Percentiles rank a stretch among this genome's conserved stretches.
Conservation (phyloP, 768 basidiomycete species). For the Suillus weaverae region DNA sequence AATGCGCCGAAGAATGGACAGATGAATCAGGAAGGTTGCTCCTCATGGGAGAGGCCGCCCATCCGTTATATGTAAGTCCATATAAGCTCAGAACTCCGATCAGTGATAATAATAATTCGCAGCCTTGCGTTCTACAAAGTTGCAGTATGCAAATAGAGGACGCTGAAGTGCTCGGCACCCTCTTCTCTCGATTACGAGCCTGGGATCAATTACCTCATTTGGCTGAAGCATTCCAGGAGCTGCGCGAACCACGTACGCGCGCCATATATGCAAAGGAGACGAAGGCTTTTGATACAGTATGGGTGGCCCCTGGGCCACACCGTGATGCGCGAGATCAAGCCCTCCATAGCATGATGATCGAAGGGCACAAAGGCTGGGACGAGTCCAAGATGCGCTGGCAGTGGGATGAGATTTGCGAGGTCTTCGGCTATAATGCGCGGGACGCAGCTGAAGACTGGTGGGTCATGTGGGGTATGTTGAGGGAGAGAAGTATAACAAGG, state of each 20-base stretch:
- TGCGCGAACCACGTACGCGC: conserved; percentile 51
- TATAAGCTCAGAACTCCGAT: neutral
- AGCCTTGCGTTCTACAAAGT: conserved; percentile 51
- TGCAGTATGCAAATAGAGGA: conserved; percentile 37
- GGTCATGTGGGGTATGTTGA: conserved; percentile 56
- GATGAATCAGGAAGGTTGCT: conserved; percentile 53
- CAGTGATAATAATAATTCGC: conserved; percentile 6
- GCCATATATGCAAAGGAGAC: conserved; percentile 45
- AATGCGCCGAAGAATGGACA: conserved; percentile 49
- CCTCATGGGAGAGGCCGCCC: conserved; percentile 60
- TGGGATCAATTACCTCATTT: conserved; percentile 51
- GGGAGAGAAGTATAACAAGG: conserved; percentile 35
- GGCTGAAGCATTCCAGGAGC: conserved; percentile 58
- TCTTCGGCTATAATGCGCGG: conserved; percentile 54
- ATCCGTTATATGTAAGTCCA: conserved; percentile 50
- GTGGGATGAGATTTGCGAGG: conserved; percentile 56
- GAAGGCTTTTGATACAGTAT: conserved; percentile 43
- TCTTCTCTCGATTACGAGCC: conserved; percentile 45
- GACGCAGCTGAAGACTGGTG: conserved; percentile 70
- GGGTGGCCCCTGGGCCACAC: conserved; percentile 44
- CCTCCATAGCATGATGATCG: conserved; percentile 21
- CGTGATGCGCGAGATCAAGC: conserved; percentile 47
- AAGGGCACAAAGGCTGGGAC: conserved; percentile 44
- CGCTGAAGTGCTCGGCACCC: conserved; percentile 32
- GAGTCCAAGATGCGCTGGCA: conserved; percentile 47